Base-by-base conservation (phyloP, 805 yeast species). In the Tetrapisispora fleetii region DNA sequence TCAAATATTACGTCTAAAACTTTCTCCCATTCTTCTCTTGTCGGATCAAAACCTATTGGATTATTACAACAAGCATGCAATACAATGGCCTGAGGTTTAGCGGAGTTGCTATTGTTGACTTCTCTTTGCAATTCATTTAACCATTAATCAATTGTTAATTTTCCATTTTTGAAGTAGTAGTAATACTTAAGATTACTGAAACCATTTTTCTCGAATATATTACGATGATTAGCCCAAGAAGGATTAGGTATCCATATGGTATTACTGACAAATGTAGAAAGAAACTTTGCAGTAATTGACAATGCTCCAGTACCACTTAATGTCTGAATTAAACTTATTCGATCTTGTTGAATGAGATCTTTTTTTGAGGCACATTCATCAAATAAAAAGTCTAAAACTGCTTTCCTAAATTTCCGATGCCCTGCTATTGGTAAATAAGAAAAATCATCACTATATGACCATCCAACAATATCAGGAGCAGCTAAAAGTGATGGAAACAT, bases 11-110 rank as follows among this genome's bases (percentile, higher is more conserved):
- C 78, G 44, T 81, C 79, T 58, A 85, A 73, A 37, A 91, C 85
- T 64, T 76, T 68, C 52, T 76, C 73, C 96, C 96, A 89, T 64
- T 90, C 87, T 54, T 79, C 85, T 27, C 70, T 67, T 17, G 87
- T 79, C 52, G 95, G 93, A 64, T 90, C 97, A 65, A 90, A 80
- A 54, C 97, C 98, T 18, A 97, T 91, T 48, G 98, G 98, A 73
- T 90, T 91, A 72, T 90, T 97, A 60, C 96, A 93, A 65, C 96
- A 89, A 9, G 96, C 96, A 67, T 90, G 98, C 52, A 90, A 76
- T 49, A 90, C 73, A 21, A 89, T 82, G 37, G 52, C 43, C 17
- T 49, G 50, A 8, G 40, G 55, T 30, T 79, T 76, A 21, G 83
- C 72, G 27, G 84, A 86, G 33, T 70, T 70, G 30, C 76, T 76